Evolutionary conservation across 129 eudicot genomes (phyloP), one percentile per base, ranked within the genome.

Genomic region (Smallanthus sonchifolius): DNA sequence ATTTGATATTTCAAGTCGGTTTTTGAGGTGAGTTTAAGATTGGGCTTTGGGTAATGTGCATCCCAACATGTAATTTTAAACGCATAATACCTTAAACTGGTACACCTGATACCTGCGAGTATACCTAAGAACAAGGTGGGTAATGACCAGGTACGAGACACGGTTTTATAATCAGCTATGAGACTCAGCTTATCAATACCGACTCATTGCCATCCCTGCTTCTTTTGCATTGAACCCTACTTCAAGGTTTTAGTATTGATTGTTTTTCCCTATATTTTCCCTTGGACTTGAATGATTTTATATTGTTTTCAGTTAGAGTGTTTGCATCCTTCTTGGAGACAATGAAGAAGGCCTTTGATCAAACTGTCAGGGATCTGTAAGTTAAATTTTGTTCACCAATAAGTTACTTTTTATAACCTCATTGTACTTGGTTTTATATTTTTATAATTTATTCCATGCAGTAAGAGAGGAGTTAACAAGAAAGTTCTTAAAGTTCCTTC

Each of bases 401-500:
- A 32, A 59, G 67, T 61, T 61, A 61, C 9, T 34, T 61, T 61
- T 61, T 34, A 13, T 34, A 15, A 61, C 43, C 43, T 70, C 64
- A 30, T 63, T 16, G 24, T 72, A 69, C 14, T 57, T 49, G 73
- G 48, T 69, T 65, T 14, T n/a, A 16, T 16, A 8, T 39, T 10
- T 63, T 60, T 56, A 44, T 39, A 11, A 63, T 70, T 32, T 10
- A 0, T 75, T 57, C 5, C 44, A 8, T 82, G 84, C 87, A 95
- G 99, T 61, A 95, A 89, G 81, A 87, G 99, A 85, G 99, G 75
- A 82, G 99, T 95, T 68, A 95, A 95, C 78, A 95, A 95, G 81
- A 95, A 91, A 83, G 99, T 95, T 81, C 99, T 95, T 67, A 95
- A 95, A 81, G 99, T 95, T 76, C 99, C 99, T 78, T 78, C 97